Evolutionary conservation across 768 basidiomycete species (phyloP).

Genomic region (Boletus vinaceobasis): DNA sequence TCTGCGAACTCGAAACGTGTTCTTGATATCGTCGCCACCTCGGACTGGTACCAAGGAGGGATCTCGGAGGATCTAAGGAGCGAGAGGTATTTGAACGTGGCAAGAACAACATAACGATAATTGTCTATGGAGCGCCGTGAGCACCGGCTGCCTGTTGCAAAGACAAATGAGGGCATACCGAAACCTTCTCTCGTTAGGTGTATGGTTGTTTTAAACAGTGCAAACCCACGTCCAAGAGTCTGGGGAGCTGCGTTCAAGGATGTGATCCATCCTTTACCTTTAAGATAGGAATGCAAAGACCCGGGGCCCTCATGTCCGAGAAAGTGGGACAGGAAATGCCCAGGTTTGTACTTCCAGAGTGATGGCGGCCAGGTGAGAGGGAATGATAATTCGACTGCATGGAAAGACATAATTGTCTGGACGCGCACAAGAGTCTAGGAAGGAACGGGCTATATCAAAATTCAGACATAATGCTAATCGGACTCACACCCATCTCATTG

Average conservation of each 20-base stretch:
- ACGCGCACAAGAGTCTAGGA: constrained; percentile 72
- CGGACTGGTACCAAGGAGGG: constrained; percentile 67
- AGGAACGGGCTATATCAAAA: constrained; percentile 11
- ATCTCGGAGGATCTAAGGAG: constrained; percentile 62
- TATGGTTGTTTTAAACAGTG: constrained; percentile 82
- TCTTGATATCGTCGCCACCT: constrained; percentile 64
- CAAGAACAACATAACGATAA: constrained; percentile 65
- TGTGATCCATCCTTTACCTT: constrained; percentile 84
- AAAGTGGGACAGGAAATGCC: constrained; percentile 71
- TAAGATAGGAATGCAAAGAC: constrained; percentile 87
- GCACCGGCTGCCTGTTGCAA: not conserved
- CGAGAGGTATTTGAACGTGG: constrained; percentile 76
- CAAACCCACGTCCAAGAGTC: constrained; percentile 76
- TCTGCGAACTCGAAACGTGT: constrained; percentile 86
- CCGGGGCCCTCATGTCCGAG: constrained; percentile 92
- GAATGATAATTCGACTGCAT: constrained; percentile 79
- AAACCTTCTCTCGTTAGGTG: constrained; percentile 84
- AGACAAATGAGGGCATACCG: constrained; percentile 43
- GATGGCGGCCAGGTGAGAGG: constrained; percentile 70
- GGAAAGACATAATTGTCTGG: constrained; percentile 88
- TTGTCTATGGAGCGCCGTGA: constrained; percentile 43
- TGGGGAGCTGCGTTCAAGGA: constrained; percentile 67
- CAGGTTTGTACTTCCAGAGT: constrained; percentile 77
- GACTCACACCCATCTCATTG: constrained; percentile 65
- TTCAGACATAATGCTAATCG: not conserved